These are phyloP conservation scores for Amborella trichopoda DNA, from an alignment of 164 flowering plant species.

Conservation along the genomic window DNA sequence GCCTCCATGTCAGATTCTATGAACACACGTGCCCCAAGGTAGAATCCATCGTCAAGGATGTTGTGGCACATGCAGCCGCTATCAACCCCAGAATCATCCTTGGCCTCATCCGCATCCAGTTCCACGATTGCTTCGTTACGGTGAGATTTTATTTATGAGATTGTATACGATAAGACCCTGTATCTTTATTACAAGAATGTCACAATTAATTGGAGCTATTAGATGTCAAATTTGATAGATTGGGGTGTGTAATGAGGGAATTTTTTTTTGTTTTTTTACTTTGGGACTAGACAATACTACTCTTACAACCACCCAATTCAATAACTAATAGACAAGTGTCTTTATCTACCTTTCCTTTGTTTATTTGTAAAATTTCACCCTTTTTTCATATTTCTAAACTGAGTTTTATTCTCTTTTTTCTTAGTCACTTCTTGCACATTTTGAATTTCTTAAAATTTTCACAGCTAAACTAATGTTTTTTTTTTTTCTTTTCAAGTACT, in stretches of 20 bases:
- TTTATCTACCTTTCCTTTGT: too few species aligned
- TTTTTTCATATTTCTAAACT: too few species aligned
- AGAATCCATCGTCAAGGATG: constrained; percentile 5
- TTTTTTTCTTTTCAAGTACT: too few species aligned
- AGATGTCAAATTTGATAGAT: neutral
- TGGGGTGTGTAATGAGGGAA: neutral
- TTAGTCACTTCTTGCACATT: too few species aligned
- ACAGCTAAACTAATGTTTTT: too few species aligned
- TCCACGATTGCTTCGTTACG: constrained; percentile 24
- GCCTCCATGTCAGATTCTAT: constrained; percentile 10
- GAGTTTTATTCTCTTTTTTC: too few species aligned
- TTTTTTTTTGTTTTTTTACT: neutral
- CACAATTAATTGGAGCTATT: too few species aligned
- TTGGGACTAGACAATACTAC: neutral
- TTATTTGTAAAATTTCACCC: too few species aligned
- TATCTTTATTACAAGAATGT: neutral
- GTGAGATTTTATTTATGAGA: constrained; percentile 2
- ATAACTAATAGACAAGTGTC: neutral
- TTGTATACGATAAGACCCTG: neutral
- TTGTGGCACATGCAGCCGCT: neutral
- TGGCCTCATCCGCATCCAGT: constrained; percentile 12
- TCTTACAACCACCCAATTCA: neutral
- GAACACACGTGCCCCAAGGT: constrained; percentile 10
- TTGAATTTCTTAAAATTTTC: too few species aligned
- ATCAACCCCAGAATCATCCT: constrained; percentile 2